Base-by-base conservation (phyloP, 2,329 filamentous ascomycete genomes). In the Aureobasidium sp. region DNA sequence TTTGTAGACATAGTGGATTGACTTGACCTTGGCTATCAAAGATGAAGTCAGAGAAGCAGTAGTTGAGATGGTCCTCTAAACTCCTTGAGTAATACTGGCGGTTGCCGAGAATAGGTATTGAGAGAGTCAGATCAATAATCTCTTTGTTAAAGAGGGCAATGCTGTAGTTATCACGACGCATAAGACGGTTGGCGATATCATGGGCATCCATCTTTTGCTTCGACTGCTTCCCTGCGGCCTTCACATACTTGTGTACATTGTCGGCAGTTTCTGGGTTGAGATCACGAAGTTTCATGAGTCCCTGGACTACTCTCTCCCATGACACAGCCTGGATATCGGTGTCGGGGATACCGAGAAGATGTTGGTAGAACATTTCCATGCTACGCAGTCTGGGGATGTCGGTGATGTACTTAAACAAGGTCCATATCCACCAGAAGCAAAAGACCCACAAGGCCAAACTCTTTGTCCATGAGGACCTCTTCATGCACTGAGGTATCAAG, bases 81-180 rank as follows among this genome's bases (percentile, higher is more conserved):
- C 90, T 95, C 67, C 88, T 87, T 0, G 94, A 97, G 70, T 97
- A 93, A 59, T 96, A 80, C 65, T 93, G 90, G 25, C 88, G 84
- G 45, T 86, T 86, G 42, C 86, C 83, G 2, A 97, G 70, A 65
- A 97, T 92, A 0, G 94, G 94, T 2, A 99, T 75, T 2, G 91
- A 90, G 3, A 97, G 81, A 0, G 89, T 91, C 49, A 97, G 79
- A 70, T 99, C 87, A 44, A 99, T 76, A 39, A 97, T 85, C 64
- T 97, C 94, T 74, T 99, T 97, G 79, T 99, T 99, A 77, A 97
- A 91, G 69, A 99, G 81, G 5, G 94, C 94, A 68, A 99, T 97
- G 65, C 97, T 83, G 69, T 97, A 99, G 70, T 99, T 99, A 65
- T 97, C 93, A 70, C 90, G 89, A 63, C 94, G 87, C 94, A 99